Evolutionary conservation across 2,329 filamentous ascomycete genomes (phyloP), one percentile per base, ranked within the genome.

Genomic region (Colletotrichum viniferum): DNA sequence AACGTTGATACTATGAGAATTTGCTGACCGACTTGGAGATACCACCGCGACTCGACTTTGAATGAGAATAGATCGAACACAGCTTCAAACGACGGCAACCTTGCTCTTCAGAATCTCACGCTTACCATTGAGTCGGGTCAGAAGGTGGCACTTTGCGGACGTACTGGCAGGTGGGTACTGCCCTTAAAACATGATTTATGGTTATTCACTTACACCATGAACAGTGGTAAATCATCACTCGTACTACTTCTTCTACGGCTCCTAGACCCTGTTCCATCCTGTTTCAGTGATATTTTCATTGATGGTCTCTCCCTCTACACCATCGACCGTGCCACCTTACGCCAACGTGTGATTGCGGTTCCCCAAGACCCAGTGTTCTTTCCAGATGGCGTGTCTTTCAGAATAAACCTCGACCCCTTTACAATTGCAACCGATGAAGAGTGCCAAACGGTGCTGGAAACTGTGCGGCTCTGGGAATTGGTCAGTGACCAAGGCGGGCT

Each of bases 351-450:
- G 30, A 88, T 90, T 43, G 86, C 88, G 5, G 81, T 91, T 1
- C 88, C 90, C 0, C 90, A 91, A 78, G 90, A 91, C 4, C 80
- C 88, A 1, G 86, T 89, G 2, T 90, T 91, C 79, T 79, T 90
- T 1, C 86, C 86, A 0, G 86, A 84, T 13, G 70, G 70, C 7
- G 28, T 56, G 5, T 85, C 83, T 2, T 83, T 87, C 75, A 81
- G 81, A 36, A 67, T 78, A 9, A 88, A 90, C 68, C 82, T 89
- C 0, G 88, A 89, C 73, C 86, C 87, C 0, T 79, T 81, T 12
- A 72, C 74, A 1, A 60, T 74, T 0, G 82, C 84, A 2, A 83
- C 82, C 0, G 78, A 80, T 71, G 78, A 77, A n/a, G 79, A 78
- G 2, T 83, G 83, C 0, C 82, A 87, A 4, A 78, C 82, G 10